A percentile compares a stretch with the other conserved stretches of the same genome.
phyloP scores from a whole-genome alignment of 306 rosid genomes.

The Canavalia ensiformis region DNA sequence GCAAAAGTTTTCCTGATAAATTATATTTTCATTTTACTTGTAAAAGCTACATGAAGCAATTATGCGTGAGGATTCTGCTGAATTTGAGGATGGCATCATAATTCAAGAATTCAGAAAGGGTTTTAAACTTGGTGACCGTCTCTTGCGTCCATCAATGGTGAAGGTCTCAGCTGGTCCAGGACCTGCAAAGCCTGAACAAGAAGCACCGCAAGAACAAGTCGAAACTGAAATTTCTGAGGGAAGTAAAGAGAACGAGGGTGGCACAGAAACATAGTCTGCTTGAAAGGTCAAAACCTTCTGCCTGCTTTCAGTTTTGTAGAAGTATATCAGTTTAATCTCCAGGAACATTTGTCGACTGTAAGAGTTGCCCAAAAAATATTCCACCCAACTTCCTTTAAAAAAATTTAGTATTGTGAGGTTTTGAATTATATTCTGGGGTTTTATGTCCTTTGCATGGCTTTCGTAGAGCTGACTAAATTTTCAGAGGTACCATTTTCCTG shows the following conservation, averaged over 20 bases:
- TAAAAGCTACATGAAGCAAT: conserved; percentile 94
- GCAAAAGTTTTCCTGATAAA: conserved; percentile 45
- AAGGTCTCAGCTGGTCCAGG: conserved; percentile 99
- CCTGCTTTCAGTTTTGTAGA: conserved; percentile 62
- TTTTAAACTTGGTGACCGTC: conserved; percentile 86
- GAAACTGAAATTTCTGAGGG: conserved; percentile 52
- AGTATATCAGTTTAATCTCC: conserved; percentile 48
- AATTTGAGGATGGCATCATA: conserved; percentile 82
- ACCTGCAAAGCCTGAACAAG: conserved; percentile 72
- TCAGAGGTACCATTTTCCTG: conserved; percentile 31
- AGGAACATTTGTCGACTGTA: conserved; percentile 41
- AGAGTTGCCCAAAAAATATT: conserved; percentile 47
- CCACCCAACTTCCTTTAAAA: conserved; percentile 33
- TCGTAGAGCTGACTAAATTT: conserved; percentile 37
- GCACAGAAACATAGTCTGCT: conserved; percentile 57
- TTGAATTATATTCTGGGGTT: conserved; percentile 44
- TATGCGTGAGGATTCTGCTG: conserved; percentile 88
- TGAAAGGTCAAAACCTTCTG: conserved; percentile 45
- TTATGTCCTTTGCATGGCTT: conserved; percentile 41
- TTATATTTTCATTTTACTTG: conserved; percentile 45
- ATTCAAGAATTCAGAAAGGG: conserved; percentile 88
- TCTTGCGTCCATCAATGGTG: conserved; percentile 94
- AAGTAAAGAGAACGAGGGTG: conserved; percentile 43
- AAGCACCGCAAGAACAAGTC: conserved; percentile 54
- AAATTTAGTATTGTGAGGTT: conserved; percentile 48